Evolutionary conservation across 1,139 yeast genomes (phyloP).

Genomic region (Debaryomyces nepalensis): DNA sequence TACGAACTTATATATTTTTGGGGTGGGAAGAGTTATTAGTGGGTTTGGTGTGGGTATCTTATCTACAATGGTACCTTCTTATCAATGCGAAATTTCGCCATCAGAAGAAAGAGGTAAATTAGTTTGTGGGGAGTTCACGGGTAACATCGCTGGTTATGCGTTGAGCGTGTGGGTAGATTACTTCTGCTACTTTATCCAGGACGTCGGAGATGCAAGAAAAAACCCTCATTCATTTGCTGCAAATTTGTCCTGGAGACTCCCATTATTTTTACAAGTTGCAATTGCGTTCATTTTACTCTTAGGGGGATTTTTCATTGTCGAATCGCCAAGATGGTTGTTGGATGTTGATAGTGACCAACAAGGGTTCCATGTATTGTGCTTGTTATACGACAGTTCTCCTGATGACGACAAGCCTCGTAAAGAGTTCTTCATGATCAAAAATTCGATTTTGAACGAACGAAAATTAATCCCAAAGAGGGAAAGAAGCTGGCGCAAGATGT

Average conservation of each 20-base stretch:
- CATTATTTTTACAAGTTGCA: slow-evolving; percentile 53
- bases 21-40: slow-evolving; percentile 53
- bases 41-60: slow-evolving; percentile 60
- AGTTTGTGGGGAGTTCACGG: slow-evolving; percentile 60
- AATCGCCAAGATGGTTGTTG: slow-evolving; percentile 58
- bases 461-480: slow-evolving; percentile 44
- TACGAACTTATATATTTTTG: slow-evolving; percentile 46
- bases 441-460: slow-evolving; percentile 64
- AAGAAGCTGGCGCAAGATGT: slow-evolving; percentile 51
- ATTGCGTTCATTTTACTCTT: slow-evolving; percentile 49
- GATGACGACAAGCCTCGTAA: slow-evolving; percentile 49
- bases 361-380: slow-evolving; percentile 76
- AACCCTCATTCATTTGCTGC: slow-evolving; percentile 46
- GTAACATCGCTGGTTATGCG: slow-evolving; percentile 57
- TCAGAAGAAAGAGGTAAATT: slow-evolving; percentile 58
- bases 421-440: slow-evolving; percentile 79
- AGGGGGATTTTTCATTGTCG: slow-evolving; percentile 60
- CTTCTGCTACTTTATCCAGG: slow-evolving; percentile 51
- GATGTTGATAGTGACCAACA: slow-evolving; percentile 55
- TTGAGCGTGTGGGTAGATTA: slow-evolving; percentile 62
- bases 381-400: slow-evolving; percentile 64
- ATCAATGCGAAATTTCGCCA: slow-evolving; percentile 61
- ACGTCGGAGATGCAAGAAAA: slow-evolving; percentile 44
- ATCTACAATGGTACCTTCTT: slow-evolving; percentile 57
- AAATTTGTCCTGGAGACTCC: slow-evolving; percentile 57